Evolutionary conservation across 2,329 filamentous ascomycete species (phyloP).

Genomic region (Chrysoporthe puriensis): DNA sequence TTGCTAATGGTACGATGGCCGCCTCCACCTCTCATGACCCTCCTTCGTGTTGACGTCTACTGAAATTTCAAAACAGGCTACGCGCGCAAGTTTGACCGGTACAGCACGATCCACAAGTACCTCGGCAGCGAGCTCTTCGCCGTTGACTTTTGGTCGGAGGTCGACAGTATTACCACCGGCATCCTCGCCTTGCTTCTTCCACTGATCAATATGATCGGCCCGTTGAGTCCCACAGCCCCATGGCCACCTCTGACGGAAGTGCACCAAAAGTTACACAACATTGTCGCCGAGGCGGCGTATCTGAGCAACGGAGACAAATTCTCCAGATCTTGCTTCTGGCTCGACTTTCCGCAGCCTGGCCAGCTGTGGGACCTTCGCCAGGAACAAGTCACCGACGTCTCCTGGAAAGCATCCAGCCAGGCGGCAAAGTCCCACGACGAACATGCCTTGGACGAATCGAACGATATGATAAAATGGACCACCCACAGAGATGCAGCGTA

Average conservation of each 20-base stretch:
- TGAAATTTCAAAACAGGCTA: conserved; percentile 6
- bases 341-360: conserved; percentile 36
- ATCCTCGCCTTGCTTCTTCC: conserved; percentile 41
- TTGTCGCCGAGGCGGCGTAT: conserved; percentile 39
- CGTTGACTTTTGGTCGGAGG: conserved; percentile 41
- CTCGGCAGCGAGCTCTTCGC: conserved; percentile 33
- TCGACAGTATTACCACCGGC: conserved; percentile 36
- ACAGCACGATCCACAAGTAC: conserved; percentile 31
- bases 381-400: conserved; percentile 30
- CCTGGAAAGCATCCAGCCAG: conserved; percentile 32
- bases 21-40: not conserved
- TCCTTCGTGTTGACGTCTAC: not conserved
- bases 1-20: conserved; percentile 16
- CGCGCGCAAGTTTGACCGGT: conserved; percentile 16
- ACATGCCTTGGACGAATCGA: conserved; percentile 20
- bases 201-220: conserved; percentile 38
- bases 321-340: conserved; percentile 38
- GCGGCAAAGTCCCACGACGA: conserved; percentile 22
- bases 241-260: conserved; percentile 32
- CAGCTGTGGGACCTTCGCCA: conserved; percentile 34
- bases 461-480: not conserved
- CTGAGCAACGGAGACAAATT: conserved; percentile 38
- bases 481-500: not conserved
- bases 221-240: conserved; percentile 20
- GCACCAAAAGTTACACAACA: conserved; percentile 39